phyloP scores from a whole-genome alignment of 345 rosid genomes.

The Raphanus sativus region DNA sequence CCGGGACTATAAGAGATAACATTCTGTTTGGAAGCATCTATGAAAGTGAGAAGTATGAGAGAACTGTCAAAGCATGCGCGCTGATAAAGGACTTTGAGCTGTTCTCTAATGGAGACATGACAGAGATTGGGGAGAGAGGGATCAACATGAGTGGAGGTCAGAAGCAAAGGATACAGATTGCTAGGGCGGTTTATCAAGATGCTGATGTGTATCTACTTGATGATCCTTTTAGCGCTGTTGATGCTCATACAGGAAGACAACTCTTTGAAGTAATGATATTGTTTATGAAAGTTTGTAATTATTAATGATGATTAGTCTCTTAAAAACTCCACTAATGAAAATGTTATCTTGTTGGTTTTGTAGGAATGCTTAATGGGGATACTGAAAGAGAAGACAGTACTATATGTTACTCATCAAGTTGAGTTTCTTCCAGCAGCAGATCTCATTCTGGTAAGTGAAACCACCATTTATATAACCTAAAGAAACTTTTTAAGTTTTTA shows the following conservation, averaged over 20 bases:
- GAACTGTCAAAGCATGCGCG: constrained; percentile 77
- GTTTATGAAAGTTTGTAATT: background rate
- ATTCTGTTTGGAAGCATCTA: constrained; percentile 74
- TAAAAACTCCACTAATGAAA: background rate
- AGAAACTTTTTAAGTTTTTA: background rate
- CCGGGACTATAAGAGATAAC: constrained; percentile 80
- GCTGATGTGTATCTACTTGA: constrained; percentile 89
- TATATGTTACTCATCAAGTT: constrained; percentile 95
- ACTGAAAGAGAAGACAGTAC: constrained; percentile 67
- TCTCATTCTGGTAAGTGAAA: constrained; percentile 69
- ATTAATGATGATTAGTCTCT: background rate
- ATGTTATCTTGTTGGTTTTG: constrained; percentile 6
- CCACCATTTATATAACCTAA: background rate
- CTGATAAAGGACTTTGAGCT: constrained; percentile 75
- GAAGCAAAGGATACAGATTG: constrained; percentile 92
- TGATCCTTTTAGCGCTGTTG: constrained; percentile 97
- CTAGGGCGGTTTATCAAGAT: constrained; percentile 89
- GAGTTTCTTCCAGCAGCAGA: constrained; percentile 97
- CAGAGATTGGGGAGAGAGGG: constrained; percentile 96
- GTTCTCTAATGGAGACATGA: constrained; percentile 73
- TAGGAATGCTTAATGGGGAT: constrained; percentile 92
- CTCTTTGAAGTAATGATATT: constrained; percentile 60
- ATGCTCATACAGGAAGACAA: constrained; percentile 92
- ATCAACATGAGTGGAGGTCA: constrained; percentile 99
- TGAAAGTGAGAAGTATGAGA: constrained; percentile 54